Evolutionary conservation across 163 green algal genomes (phyloP), one percentile per base, ranked within the genome.

Genomic region (Prototheca stagnorum): DNA sequence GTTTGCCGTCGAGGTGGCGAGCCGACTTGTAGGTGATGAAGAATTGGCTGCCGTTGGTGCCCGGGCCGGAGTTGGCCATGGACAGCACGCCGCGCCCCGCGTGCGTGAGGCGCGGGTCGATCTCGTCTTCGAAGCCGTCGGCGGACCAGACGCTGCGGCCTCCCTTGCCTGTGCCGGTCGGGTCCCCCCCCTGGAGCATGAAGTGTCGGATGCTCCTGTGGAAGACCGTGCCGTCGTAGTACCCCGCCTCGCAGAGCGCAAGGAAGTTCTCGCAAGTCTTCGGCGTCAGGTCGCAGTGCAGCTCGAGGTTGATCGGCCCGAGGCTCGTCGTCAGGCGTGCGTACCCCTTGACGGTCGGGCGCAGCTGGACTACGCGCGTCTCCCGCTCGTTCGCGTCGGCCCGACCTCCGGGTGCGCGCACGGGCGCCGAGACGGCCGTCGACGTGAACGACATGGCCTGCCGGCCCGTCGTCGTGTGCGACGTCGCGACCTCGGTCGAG

Each of bases 251-350:
- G 14, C 61, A 74, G 35, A 95, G 73, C n/a, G 70, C 77, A 14
- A 98, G 47, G 64, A 96, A 98, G 72, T 98, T 98, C 58, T 98
- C 89, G 57, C 79, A 93, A 14, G 88, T 88, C 62, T 61, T 70
- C 28, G 71, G 82, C 61, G 53, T 74, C 15, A 93, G 56, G 70
- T 97, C 88, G 57, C 75, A 88, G 63, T 95, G 82, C 54, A 97
- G 80, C 73, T 96, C 88, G 14, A 96, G 17, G 62, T 96, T 98
- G 4, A 98, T 57, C 62, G 94, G 78, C 12, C 89, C 84, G 46
- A 67, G 44, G 42, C 36, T 80, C 33, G 84, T 95, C 65, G 88
- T 73, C 62, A 94, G 49, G 3, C 79, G 56, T 27, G 77, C 33
- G 62, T 91, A 86, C 34, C 69, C 80, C 64, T 91, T 85, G 49